Evolutionary conservation across 148 eudicot genomes (phyloP).

Genomic region (Spergularia bocconei): DNA sequence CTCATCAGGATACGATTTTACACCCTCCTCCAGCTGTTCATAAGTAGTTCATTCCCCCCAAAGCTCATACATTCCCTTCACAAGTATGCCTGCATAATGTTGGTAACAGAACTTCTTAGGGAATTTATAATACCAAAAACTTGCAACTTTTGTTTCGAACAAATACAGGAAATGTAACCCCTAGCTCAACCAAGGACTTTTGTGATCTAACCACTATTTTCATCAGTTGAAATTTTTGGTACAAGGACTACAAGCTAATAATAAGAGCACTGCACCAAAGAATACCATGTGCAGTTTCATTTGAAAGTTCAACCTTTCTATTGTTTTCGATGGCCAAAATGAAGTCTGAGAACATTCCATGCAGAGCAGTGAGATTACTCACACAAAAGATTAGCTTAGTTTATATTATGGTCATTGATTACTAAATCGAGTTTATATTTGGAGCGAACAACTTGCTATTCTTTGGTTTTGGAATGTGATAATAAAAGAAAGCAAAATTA

Average conservation of each 20-base stretch:
- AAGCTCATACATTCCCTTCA: constrained; percentile 90
- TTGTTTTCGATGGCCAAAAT: not conserved
- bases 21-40: constrained; percentile 76
- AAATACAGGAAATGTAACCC: not conserved
- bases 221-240: not conserved
- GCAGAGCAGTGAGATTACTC: not conserved
- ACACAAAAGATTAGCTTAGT: too few species aligned
- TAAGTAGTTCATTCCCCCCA: constrained; percentile 92
- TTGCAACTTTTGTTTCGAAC: not conserved
- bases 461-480: too few species aligned
- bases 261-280: not conserved
- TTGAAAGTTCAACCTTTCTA: not conserved
- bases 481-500: too few species aligned
- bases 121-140: not conserved
- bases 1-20: constrained; percentile 71
- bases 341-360: not conserved
- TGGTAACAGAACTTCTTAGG: constrained; percentile 1
- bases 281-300: not conserved
- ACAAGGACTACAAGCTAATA: not conserved
- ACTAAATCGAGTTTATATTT: too few species aligned
- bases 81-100: constrained; percentile 78
- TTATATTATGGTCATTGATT: too few species aligned
- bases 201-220: not conserved
- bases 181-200: not conserved
- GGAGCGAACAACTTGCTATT: too few species aligned